Conservation (phyloP, 164 flowering plant genomes). For the Liquidambar formosana region DNA sequence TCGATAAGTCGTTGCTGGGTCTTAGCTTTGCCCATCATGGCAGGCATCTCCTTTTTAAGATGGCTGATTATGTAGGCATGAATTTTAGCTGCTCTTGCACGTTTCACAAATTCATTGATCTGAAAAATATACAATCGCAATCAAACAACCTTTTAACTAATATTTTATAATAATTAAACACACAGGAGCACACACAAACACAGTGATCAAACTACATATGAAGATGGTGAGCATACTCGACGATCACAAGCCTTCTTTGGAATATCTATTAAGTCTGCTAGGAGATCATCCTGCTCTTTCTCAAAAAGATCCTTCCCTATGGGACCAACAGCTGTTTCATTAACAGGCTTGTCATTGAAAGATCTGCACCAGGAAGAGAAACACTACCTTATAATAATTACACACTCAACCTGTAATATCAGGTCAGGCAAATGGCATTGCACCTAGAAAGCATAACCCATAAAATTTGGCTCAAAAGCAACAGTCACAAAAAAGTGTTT, state of each 20-base stretch:
- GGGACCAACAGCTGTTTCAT: slow-evolving; percentile 64
- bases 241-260: slow-evolving; percentile 99
- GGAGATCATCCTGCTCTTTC: slow-evolving; percentile 93
- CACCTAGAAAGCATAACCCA: not conserved
- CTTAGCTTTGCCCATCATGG: slow-evolving; percentile 94
- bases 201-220: not conserved
- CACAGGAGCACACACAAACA: no score
- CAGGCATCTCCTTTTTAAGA: slow-evolving; percentile 96
- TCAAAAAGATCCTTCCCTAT: slow-evolving; percentile 80
- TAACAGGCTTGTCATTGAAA: slow-evolving; percentile 89
- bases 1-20: slow-evolving; percentile 80
- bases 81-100: slow-evolving; percentile 97
- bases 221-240: slow-evolving; percentile 42
- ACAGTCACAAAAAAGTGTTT: not conserved
- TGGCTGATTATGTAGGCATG: slow-evolving; percentile 97
- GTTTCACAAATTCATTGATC: slow-evolving; percentile 98
- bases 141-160: not conserved
- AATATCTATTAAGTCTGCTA: slow-evolving; percentile 78
- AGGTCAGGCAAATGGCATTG: not conserved
- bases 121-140: slow-evolving; percentile 32
- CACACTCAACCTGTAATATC: not conserved
- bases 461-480: no score
- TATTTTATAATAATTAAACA: not conserved
- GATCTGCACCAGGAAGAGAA: slow-evolving; percentile 47
- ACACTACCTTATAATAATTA: not conserved